Evolutionary conservation across 2,329 filamentous ascomycete genomes (phyloP).

Genomic region (Fusarium bulbicola): DNA sequence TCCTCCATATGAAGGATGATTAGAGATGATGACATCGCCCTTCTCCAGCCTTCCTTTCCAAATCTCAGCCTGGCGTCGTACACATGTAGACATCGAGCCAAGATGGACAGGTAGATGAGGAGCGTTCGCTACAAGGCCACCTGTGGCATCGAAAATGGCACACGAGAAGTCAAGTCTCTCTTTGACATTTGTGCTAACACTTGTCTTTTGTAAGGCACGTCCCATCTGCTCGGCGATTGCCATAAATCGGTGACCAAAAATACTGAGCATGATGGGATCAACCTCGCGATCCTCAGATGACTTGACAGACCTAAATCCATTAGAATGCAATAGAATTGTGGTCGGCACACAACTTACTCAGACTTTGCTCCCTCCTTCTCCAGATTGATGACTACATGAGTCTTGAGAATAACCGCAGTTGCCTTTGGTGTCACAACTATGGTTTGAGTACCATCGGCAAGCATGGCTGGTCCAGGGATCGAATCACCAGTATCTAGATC

Average conservation of each 20-base stretch:
- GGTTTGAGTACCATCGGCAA: constrained; percentile 89
- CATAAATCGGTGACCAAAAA: constrained; percentile 87
- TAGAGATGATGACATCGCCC: constrained; percentile 84
- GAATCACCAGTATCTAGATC: constrained; percentile 77
- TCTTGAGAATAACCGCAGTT: constrained; percentile 80
- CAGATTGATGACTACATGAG: constrained; percentile 89
- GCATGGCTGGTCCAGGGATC: constrained; percentile 82
- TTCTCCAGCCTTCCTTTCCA: constrained; percentile 81
- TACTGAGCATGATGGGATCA: constrained; percentile 83
- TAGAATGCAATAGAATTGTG: not conserved
- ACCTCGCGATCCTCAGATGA: constrained; percentile 51
- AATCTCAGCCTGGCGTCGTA: constrained; percentile 79
- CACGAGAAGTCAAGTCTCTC: constrained; percentile 86
- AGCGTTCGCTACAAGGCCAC: constrained; percentile 80
- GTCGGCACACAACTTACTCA: constrained; percentile 38
- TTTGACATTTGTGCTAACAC: constrained; percentile 83
- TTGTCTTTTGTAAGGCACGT: constrained; percentile 80
- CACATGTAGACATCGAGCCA: constrained; percentile 84
- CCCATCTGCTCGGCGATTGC: constrained; percentile 89
- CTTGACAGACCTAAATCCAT: constrained; percentile 31
- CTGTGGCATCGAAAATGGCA: constrained; percentile 79
- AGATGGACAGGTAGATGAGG: constrained; percentile 84
- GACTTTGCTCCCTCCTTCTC: constrained; percentile 61
- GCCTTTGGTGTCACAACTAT: constrained; percentile 87
- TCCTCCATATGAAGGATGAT: constrained; percentile 84